Percentiles rank a stretch among this genome's conserved stretches.
phyloP scores from a whole-genome alignment of 768 basidiomycete species.

The Phlegmacium glaucopus region DNA sequence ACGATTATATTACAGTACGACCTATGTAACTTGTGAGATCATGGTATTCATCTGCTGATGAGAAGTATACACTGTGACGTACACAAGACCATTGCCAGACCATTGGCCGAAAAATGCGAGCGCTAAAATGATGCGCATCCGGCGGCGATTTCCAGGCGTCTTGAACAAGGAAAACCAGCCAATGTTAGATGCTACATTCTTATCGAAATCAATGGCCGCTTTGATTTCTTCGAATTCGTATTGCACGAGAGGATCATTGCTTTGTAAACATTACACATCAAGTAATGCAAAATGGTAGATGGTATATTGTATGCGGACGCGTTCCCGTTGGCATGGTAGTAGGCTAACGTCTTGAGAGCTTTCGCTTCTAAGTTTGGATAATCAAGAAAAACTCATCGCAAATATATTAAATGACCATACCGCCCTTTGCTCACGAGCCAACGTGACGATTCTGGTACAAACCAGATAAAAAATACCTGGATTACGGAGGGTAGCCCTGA shows the following conservation, averaged over 20 bases:
- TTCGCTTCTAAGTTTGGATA: constrained; percentile 42
- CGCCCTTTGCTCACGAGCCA: constrained; percentile 65
- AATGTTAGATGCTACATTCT: constrained; percentile 35
- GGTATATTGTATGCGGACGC: no score
- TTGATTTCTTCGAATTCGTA: constrained; percentile 68
- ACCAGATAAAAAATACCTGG: constrained; percentile 57
- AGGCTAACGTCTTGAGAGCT: constrained; percentile 46
- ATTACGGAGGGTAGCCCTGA: constrained; percentile 59
- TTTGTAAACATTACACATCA: constrained; percentile 12
- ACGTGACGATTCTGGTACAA: constrained; percentile 72
- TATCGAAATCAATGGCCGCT: constrained; percentile 45
- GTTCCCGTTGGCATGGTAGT: constrained; percentile 55
- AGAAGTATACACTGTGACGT: no score
- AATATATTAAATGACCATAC: constrained; percentile 8
- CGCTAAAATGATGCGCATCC: constrained; percentile 54
- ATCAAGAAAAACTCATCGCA: background rate
- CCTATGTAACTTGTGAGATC: no score
- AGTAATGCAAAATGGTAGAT: no score
- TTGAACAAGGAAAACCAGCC: constrained; percentile 45
- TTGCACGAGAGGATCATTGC: constrained; percentile 52
- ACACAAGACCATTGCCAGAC: constrained; percentile 52
- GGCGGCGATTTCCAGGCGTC: constrained; percentile 48
- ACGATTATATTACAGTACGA: constrained; percentile 42
- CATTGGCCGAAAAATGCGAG: constrained; percentile 61
- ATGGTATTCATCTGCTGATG: no score